Conservation (phyloP, 2,329 filamentous ascomycete species). For the Colletotrichum sp. region DNA sequence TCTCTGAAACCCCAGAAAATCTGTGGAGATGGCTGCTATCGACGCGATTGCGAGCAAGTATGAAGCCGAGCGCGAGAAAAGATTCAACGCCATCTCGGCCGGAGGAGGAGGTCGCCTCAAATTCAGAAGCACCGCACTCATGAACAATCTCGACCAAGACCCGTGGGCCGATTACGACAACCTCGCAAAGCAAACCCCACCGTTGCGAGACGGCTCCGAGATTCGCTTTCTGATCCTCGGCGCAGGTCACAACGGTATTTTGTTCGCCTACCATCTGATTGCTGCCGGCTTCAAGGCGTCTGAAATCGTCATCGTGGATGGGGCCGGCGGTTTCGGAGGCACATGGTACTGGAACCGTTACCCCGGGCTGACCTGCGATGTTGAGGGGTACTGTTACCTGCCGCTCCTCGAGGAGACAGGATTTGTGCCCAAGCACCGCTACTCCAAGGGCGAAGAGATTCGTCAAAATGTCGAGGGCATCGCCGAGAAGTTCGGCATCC, state of each 20-base stretch:
- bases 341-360: constrained; percentile 60
- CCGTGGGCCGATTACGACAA: background rate
- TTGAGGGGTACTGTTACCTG: constrained; percentile 45
- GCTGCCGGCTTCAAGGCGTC: background rate
- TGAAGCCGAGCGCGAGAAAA: background rate
- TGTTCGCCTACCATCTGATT: background rate
- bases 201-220: background rate
- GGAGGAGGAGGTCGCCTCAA: background rate
- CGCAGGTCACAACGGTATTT: background rate
- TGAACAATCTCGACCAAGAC: background rate
- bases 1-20: background rate
- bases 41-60: background rate
- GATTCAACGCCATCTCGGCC: background rate
- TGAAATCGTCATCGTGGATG: constrained; percentile 46
- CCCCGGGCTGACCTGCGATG: constrained; percentile 57
- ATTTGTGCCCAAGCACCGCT: constrained; percentile 27
- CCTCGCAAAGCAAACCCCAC: background rate
- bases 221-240: background rate
- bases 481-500: constrained; percentile 43
- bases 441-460: constrained; percentile 39
- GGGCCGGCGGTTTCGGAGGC: constrained; percentile 49
- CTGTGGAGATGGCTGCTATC: background rate
- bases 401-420: constrained; percentile 14
- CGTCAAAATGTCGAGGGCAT: constrained; percentile 45
- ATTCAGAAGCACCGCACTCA: background rate